Conservation (phyloP, 129 eudicot genomes). For the Ambrosia artemisiifolia region DNA sequence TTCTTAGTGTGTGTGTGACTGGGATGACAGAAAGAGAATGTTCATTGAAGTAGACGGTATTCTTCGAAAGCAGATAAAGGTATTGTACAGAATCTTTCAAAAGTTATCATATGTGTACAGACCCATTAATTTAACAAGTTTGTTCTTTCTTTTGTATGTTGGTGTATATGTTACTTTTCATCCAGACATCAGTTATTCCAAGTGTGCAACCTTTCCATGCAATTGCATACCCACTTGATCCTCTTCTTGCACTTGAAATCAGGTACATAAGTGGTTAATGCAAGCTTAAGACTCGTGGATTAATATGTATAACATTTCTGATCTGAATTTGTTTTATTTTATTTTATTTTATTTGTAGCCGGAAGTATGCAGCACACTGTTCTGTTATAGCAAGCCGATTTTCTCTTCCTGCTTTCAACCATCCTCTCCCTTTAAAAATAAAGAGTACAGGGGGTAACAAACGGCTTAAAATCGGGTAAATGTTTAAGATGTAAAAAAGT, state of each 20-base stretch:
- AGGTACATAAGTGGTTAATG: constrained; percentile 41
- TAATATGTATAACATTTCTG: not conserved
- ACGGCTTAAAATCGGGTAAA: constrained; percentile 78
- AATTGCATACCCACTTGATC: constrained; percentile 96
- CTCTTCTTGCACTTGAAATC: constrained; percentile 91
- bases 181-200: constrained; percentile 85
- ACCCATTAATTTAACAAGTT: not conserved
- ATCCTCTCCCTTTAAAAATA: constrained; percentile 67
- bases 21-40: constrained; percentile 88
- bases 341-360: constrained; percentile 57
- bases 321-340: not conserved
- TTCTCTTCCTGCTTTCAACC: constrained; percentile 77
- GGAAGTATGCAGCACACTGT: constrained; percentile 93
- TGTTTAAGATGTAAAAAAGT: not conserved
- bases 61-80: constrained; percentile 89
- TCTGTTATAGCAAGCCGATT: constrained; percentile 79
- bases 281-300: not conserved
- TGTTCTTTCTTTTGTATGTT: not conserved
- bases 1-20: constrained; percentile 80
- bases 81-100: constrained; percentile 17
- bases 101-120: not conserved
- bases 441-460: constrained; percentile 66
- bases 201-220: constrained; percentile 99
- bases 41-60: constrained; percentile 82
- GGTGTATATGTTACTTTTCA: not conserved